Base-by-base conservation (phyloP, 768 basidiomycete genomes). In the Agrocybe praecox region DNA sequence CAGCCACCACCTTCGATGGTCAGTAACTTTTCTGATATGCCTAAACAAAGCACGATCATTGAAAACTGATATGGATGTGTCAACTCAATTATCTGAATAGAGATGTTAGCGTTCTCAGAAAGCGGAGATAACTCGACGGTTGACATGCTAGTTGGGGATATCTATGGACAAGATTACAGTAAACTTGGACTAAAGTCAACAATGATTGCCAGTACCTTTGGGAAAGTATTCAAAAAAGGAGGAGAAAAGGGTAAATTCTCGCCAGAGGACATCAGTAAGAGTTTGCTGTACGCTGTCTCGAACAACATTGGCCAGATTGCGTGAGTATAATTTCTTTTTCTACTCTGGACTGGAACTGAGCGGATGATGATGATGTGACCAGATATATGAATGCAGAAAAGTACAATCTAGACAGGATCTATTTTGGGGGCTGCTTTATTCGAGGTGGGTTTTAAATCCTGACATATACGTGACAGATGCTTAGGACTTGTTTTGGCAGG, bases 311-410 rank as follows among this genome's bases (percentile, higher is more conserved):
- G 97, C 15, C 97, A 99, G 74, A 98, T 99, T 76, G 97, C 97
- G 96, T 99, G 73, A 71, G 95, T 89, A 5, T n/a, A 5, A 40
- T 15, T 14, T n/a, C 5, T 40, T 14, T 15, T 14, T n/a, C 6
- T 14, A 40, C 36, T 12, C 36, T 40, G 36, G 36, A 40, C 36
- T 40, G 33, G 33, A 34, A 34, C 33, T 34, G 8, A 34, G 15
- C 33, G 33, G 33, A 7, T 17, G 52, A 14, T 45, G 46, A 24
- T 58, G 36, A 40, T 58, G 14, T 56, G 56, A 29, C 69, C 57
- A 96, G 94, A 46, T 98, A 95, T 73, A 98, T 99, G 97, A 98
- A 99, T 70, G 97, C 97, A 54, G 97, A 98, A 71, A 98, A 98
- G 77, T 97, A 98, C 72, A 88, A 92, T 64, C 72, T 99, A 57